Base-by-base conservation (phyloP, 345 rosid genomes). In the Luvunga scandens region DNA sequence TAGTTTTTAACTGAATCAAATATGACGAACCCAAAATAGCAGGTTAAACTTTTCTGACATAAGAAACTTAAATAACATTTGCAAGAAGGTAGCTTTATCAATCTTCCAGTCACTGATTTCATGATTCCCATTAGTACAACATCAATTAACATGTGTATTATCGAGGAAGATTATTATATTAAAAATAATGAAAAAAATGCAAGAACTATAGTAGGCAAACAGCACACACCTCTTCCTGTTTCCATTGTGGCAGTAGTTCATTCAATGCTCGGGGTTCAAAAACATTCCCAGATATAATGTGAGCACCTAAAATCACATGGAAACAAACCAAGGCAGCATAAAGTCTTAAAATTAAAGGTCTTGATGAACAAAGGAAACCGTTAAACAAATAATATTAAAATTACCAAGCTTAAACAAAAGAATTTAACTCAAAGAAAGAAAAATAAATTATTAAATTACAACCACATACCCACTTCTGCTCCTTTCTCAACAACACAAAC, bases 401-500 rank as follows among this genome's bases (percentile, higher is more conserved):
- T 9, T 18, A 59, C 25, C 36, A 50, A 75, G 16, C 13, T 55
- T 50, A 38, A 67, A 31, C 31, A 45, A n/a, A 63, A 73, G 3
- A 66, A 70, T 28, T 22, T 28, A 50, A 71, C 7, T 22, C 12
- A 30, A 31, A 16, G 2, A 62, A 70, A 63, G 36, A 31, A 7
- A 30, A 45, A 21, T 28, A 69, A 45, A 31, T 18, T 13, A 38
- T 18, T 13, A 62, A 16, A 45, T 45, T 28, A 57, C 1, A 48
- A 48, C 48, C 55, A 66, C 91, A 9, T 82, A 90, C 98, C 99
- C 0, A 95, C 90, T 93, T 93, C 94, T 36, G 98, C 90, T 69
- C 93, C 99, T 89, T 95, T 95, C 86, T 95, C 99, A 77, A 95
- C 98, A 36, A 95, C 92, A 80, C 98, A 95, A 21, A 95, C 96